Percentiles rank a stretch among this genome's conserved stretches.
phyloP scores from a whole-genome alignment of 2,329 filamentous ascomycete genomes.

The Penicillium occitanis region DNA sequence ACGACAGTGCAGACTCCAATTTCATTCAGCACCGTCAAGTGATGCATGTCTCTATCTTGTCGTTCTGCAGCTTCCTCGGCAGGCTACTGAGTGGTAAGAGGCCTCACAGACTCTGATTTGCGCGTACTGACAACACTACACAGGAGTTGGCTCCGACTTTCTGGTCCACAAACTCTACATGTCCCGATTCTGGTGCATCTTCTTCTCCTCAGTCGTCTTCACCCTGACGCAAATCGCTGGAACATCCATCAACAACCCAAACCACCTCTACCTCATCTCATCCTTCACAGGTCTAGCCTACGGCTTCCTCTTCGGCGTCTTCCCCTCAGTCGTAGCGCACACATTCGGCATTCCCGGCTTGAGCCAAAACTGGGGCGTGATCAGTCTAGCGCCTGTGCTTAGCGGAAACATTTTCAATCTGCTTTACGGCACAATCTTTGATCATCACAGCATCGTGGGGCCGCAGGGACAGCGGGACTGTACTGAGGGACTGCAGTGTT shows the following conservation, averaged over 20 bases:
- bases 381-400: slow-evolving; percentile 84
- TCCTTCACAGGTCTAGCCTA: slow-evolving; percentile 84
- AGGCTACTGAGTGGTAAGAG: slow-evolving; percentile 70
- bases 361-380: slow-evolving; percentile 93
- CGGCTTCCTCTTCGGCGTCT: slow-evolving; percentile 91
- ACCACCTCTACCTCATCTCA: slow-evolving; percentile 74
- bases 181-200: slow-evolving; percentile 88
- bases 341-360: slow-evolving; percentile 87
- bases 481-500: slow-evolving; percentile 75
- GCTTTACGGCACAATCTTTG: slow-evolving; percentile 81
- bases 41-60: slow-evolving; percentile 92
- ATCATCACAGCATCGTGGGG: slow-evolving; percentile 70
- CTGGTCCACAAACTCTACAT: slow-evolving; percentile 77
- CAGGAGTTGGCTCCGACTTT: slow-evolving; percentile 85
- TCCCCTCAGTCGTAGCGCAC: slow-evolving; percentile 84
- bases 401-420: slow-evolving; percentile 92
- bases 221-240: slow-evolving; percentile 75
- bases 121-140: not conserved
- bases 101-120: slow-evolving; percentile 23
- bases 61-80: slow-evolving; percentile 79
- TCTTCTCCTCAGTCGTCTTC: slow-evolving; percentile 75
- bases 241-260: slow-evolving; percentile 71
- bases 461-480: slow-evolving; percentile 72
- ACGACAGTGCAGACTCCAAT: slow-evolving; percentile 67
- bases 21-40: slow-evolving; percentile 81